Conservation (phyloP, 225 moss, liverwort and hornwort species). For the Marchantia polymorpha region DNA sequence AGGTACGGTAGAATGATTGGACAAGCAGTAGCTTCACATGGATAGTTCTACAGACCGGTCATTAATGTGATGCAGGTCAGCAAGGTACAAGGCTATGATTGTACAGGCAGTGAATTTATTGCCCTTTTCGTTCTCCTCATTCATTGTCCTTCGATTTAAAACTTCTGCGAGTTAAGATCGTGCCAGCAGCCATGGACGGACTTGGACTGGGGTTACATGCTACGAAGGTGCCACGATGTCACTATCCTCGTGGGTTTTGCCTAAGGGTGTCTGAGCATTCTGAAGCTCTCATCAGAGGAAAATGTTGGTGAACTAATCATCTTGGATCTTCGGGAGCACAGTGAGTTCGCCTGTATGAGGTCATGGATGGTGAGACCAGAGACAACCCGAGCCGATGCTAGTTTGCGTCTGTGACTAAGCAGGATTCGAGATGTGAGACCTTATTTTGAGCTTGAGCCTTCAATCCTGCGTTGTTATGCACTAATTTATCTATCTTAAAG, state of each 20-base stretch:
- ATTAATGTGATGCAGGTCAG: constrained; percentile 1
- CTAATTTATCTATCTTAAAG: too few relatives aligned
- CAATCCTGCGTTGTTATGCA: too few relatives aligned
- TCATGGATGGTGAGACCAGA: background rate
- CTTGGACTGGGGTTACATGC: background rate
- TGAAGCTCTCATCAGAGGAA: background rate
- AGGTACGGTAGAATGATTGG: constrained; percentile 4
- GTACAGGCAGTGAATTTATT: background rate
- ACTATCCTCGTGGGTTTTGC: background rate
- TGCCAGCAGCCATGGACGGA: constrained; percentile 1
- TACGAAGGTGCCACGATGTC: background rate
- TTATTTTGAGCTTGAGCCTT: too few relatives aligned
- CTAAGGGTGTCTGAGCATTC: background rate
- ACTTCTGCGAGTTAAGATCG: background rate
- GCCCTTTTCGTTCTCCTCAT: background rate
- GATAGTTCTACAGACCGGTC: background rate
- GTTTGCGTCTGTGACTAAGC: too few relatives aligned
- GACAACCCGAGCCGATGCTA: too few relatives aligned
- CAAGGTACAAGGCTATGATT: constrained; percentile 1
- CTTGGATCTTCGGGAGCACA: background rate
- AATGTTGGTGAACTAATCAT: background rate
- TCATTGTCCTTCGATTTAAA: background rate
- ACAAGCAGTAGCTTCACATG: background rate
- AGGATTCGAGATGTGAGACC: too few relatives aligned
- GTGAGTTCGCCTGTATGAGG: background rate